Evolutionary conservation across 1,284 basidiomycete species (phyloP).

Genomic region (Pterula multifida): DNA sequence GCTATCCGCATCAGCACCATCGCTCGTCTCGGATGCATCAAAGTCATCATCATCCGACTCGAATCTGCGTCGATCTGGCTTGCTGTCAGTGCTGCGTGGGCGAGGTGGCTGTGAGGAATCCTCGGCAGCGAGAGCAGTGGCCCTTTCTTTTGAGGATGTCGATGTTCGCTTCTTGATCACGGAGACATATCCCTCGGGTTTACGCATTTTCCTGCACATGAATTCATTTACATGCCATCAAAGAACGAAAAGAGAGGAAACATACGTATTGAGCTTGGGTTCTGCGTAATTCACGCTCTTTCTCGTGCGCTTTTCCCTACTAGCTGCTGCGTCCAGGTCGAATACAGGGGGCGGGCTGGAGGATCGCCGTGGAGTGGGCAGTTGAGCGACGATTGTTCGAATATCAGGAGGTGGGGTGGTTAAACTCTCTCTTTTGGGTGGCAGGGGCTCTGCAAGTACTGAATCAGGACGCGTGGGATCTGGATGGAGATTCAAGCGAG

Average conservation of each 20-base stretch:
- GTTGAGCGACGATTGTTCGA: constrained; percentile 26
- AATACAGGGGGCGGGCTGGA: constrained; percentile 35
- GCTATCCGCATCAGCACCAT: constrained; percentile 53
- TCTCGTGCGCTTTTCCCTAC: constrained; percentile 58
- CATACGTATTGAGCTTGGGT: constrained; percentile 81
- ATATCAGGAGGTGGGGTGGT: constrained; percentile 21
- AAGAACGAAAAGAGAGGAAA: constrained; percentile 11
- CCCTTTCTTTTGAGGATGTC: not conserved
- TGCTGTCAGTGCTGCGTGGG: constrained; percentile 13
- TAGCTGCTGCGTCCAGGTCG: constrained; percentile 26
- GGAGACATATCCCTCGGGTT: constrained; percentile 1
- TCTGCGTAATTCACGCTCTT: constrained; percentile 84
- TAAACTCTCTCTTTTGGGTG: constrained; percentile 19
- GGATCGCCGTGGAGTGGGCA: constrained; percentile 33
- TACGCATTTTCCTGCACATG: not conserved
- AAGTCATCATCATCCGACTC: constrained; percentile 15
- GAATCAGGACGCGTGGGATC: not conserved
- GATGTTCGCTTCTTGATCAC: not conserved
- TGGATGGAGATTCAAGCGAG: not conserved
- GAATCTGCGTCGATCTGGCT: constrained; percentile 14
- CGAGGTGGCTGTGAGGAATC: constrained; percentile 24
- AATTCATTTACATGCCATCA: not conserved
- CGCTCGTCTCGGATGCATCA: constrained; percentile 25
- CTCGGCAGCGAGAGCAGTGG: not conserved
- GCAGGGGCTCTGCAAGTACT: constrained; percentile 24